These are phyloP conservation scores for Periglandula ipomoeae DNA, from an alignment of 2,329 filamentous ascomycete genomes.

Conservation along the genomic window DNA sequence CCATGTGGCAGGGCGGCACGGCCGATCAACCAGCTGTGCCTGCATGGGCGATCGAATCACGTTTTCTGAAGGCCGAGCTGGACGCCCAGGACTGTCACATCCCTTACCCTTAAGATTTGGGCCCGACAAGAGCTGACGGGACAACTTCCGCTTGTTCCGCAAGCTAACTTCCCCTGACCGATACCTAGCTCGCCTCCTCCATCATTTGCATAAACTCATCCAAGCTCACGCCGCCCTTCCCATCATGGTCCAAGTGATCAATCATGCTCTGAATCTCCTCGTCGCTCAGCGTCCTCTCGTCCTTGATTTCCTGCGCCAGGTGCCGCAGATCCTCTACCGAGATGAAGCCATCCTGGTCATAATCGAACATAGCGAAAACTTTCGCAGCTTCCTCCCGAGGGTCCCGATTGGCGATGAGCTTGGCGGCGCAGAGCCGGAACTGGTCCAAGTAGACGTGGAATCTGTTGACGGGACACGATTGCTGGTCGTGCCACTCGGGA, in stretches of 20 bases:
- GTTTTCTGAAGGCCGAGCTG: neutral
- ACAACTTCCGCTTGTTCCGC: neutral
- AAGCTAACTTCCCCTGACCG: neutral
- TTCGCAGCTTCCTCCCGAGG: conserved; percentile 84
- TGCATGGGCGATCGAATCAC: neutral
- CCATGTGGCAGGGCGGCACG: neutral
- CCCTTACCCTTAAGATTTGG: neutral
- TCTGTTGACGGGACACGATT: conserved; percentile 33
- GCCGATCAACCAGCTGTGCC: neutral
- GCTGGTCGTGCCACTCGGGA: conserved; percentile 42
- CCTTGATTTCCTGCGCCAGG: conserved; percentile 83
- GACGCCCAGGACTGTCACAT: neutral
- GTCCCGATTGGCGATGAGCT: conserved; percentile 72
- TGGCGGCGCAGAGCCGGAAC: conserved; percentile 62
- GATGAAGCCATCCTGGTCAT: conserved; percentile 84
- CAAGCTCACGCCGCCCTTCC: conserved; percentile 68
- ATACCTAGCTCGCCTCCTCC: conserved; percentile 29
- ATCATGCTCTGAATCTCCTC: conserved; percentile 94
- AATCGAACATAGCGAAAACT: conserved; percentile 89
- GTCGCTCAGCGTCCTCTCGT: conserved; percentile 70
- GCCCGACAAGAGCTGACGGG: neutral
- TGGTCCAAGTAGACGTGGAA: conserved; percentile 45
- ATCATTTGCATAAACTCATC: conserved; percentile 62
- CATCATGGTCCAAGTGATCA: conserved; percentile 93
- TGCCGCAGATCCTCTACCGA: conserved; percentile 78